Conservation (phyloP, 75 land plant species). For the Selaginella moellendorffii region DNA sequence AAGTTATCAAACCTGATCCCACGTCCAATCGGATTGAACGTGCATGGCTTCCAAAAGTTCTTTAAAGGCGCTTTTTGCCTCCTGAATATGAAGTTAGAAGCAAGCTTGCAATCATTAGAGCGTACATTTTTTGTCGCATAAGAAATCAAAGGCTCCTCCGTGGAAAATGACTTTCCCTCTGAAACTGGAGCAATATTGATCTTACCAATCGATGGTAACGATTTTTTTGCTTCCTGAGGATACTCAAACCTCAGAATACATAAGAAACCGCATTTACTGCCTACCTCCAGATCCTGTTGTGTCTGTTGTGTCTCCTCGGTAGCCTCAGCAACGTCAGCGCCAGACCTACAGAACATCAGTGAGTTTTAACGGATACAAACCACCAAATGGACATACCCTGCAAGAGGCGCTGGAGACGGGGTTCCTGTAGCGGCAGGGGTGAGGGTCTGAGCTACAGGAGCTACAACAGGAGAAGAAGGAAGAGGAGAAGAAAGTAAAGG, state of each 20-base stretch:
- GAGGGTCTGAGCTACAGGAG: neutral
- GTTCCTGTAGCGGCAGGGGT: neutral
- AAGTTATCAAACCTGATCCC: slow-evolving; percentile 68
- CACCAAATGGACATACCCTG: neutral
- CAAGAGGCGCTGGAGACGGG: neutral
- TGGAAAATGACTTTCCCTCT: neutral
- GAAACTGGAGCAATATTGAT: neutral
- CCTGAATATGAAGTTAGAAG: slow-evolving; percentile 44
- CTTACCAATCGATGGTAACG: neutral
- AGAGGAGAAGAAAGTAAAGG: neutral
- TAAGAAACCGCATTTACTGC: neutral
- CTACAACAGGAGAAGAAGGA: neutral
- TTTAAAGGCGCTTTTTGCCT: slow-evolving; percentile 89
- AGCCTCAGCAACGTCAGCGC: neutral
- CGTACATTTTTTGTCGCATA: too few species aligned
- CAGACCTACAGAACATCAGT: neutral
- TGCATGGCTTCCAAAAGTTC: slow-evolving; percentile 70
- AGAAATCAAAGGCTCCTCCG: too few species aligned
- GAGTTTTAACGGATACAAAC: neutral
- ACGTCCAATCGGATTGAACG: slow-evolving; percentile 89
- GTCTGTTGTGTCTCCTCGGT: neutral
- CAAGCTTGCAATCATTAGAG: too few species aligned
- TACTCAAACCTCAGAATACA: neutral
- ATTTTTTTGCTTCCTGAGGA: neutral
- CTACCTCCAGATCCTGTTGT: neutral